Base-by-base conservation (phyloP, 768 basidiomycete genomes). In the Suillus spraguei region DNA sequence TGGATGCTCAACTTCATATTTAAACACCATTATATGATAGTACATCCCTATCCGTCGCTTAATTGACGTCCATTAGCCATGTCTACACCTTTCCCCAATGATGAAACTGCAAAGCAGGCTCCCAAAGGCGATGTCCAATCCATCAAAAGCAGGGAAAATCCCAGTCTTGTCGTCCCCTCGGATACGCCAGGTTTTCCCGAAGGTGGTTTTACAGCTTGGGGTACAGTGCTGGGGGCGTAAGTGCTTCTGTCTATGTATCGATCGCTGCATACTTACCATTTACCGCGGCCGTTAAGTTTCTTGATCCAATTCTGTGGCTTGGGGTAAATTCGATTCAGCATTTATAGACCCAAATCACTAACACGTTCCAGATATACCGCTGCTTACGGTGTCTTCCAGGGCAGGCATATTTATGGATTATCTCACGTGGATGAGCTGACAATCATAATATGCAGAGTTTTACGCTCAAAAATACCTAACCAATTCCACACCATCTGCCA, bases 341-440 rank as follows among this genome's bases (percentile, higher is more conserved):
- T 10, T n/a, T 17, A 0, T 38, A 9, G 28, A 28, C 20, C 54
- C 56, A 20, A 59, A 22, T 2, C 41, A 20, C 41, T 22, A n/a
- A 44, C 17, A 35, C 7, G 14, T 38, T n/a, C 7, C 61, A 80
- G 79, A 20, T 74, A 78, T 56, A 66, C 74, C 11, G 72, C 70
- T 50, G 72, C 77, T 4, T 82, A 77, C 60, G 80, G 80, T 36
- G 79, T 80, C 44, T 81, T 79, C 54, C 78, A 81, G 74, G 79
- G 79, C 59, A 60, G 38, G 52, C 28, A 17, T 60, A 50, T 14
- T 59, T 47, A 22, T 24, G 42, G 8, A 46, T 50, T 42, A 60
- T n/a, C 32, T 7, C 4, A 3, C 22, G 6, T 47, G 9, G 35
- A 60, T 8, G 3, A 49, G 16, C 24, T 6, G 36, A 42, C 24